Conservation (phyloP, 208 protist genomes). For the Trypanosoma rangeli region DNA sequence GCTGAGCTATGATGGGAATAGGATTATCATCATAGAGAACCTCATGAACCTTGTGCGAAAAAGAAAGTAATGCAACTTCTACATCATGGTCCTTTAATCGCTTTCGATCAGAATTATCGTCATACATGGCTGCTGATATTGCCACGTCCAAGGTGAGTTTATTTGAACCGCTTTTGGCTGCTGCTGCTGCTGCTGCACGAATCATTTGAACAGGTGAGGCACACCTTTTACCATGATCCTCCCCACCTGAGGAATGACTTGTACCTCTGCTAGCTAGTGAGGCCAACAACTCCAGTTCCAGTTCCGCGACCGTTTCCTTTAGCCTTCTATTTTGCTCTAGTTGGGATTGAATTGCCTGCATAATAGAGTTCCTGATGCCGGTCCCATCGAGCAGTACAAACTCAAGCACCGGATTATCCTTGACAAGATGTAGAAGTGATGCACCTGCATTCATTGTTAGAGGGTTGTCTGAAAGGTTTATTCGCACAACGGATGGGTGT, state of each 20-base stretch:
- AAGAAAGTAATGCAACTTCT: slow-evolving; percentile 32
- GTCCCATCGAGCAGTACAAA: slow-evolving; percentile 69
- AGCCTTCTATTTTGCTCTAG: slow-evolving; percentile 45
- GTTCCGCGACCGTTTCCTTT: slow-evolving; percentile 8
- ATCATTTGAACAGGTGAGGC: background rate
- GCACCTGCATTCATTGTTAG: slow-evolving; percentile 68
- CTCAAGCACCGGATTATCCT: slow-evolving; percentile 58
- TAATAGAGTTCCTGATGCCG: slow-evolving; percentile 45
- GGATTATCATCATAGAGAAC: slow-evolving; percentile 77
- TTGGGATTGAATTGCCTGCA: slow-evolving; percentile 51
- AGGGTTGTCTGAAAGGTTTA: slow-evolving; percentile 85
- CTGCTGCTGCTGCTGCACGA: background rate
- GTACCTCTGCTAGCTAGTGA: background rate
- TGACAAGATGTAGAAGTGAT: slow-evolving; percentile 67
- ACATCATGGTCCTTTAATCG: slow-evolving; percentile 40
- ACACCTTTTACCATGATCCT: background rate
- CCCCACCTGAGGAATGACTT: background rate
- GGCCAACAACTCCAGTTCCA: background rate
- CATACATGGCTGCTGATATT: background rate
- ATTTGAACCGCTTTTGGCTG: background rate
- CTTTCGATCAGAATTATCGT: slow-evolving; percentile 7
- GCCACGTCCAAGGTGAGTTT: background rate
- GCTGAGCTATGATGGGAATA: slow-evolving; percentile 32
- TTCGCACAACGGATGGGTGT: slow-evolving; percentile 58
- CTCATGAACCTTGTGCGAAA: slow-evolving; percentile 38